Conservation (phyloP, 768 basidiomycete species). For the Panellus pusillus region DNA sequence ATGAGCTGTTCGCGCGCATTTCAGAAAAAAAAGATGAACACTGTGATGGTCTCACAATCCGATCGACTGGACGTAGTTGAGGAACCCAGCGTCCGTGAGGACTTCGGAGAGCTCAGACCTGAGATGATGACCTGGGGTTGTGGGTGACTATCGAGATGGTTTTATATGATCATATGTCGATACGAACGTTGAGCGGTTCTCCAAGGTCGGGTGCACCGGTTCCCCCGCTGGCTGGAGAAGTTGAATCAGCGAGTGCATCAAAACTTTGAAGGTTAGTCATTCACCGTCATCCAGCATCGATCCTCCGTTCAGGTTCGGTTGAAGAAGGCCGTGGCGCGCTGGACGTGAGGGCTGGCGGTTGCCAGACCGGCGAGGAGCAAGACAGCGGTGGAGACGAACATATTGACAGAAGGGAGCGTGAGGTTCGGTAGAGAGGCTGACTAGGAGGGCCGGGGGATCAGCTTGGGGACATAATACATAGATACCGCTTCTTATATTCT, state of each 20-base stretch:
- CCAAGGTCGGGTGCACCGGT: constrained; percentile 40
- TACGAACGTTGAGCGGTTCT: constrained; percentile 74
- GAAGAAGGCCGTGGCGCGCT: constrained; percentile 34
- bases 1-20: constrained; percentile 15
- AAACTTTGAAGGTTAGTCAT: neutral
- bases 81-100: constrained; percentile 53
- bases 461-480: no score
- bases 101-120: constrained; percentile 55
- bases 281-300: constrained; percentile 62
- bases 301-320: constrained; percentile 52
- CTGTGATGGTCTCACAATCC: constrained; percentile 48
- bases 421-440: no score
- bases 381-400: constrained; percentile 10
- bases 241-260: neutral
- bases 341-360: constrained; percentile 1
- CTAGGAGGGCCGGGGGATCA: no score
- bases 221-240: constrained; percentile 8
- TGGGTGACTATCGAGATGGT: neutral
- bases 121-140: constrained; percentile 58
- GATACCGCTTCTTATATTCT: no score
- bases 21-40: constrained; percentile 28
- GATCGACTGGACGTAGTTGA: constrained; percentile 61
- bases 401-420: constrained; percentile 15
- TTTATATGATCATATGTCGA: constrained; percentile 34
- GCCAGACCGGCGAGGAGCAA: constrained; percentile 5